These are phyloP conservation scores for Zoysia pacifica DNA, from an alignment of 176 grass and related monocot genomes.

Conservation along the genomic window DNA sequence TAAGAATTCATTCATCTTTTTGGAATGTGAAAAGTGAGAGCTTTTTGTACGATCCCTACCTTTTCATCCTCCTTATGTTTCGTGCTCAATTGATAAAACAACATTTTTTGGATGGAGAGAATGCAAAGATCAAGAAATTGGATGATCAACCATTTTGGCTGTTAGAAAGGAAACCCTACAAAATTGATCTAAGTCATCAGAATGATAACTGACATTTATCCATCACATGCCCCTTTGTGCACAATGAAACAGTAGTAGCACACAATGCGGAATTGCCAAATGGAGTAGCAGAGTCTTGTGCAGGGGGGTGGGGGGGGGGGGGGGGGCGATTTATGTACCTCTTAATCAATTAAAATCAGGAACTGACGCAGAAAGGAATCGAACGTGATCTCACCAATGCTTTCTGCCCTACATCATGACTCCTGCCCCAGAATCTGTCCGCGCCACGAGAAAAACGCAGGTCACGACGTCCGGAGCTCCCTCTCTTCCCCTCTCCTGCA, in stretches of 20 bases:
- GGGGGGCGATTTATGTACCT: too few species aligned
- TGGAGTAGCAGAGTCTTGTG: slow-evolving; percentile 14
- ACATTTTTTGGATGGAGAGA: too few species aligned
- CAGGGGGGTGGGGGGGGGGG: not conserved
- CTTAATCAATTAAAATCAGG: slow-evolving; percentile 40
- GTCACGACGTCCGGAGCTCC: too few species aligned
- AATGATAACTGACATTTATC: not conserved
- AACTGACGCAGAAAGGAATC: slow-evolving; percentile 6
- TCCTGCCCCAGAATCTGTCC: slow-evolving; percentile 36
- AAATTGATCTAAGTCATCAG: not conserved
- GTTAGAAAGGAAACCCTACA: not conserved
- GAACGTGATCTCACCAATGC: slow-evolving; percentile 35
- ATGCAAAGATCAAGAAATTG: not conserved
- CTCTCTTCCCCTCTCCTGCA: slow-evolving; percentile 14
- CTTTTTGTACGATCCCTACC: too few species aligned
- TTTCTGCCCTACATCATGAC: slow-evolving; percentile 53
- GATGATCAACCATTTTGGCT: not conserved
- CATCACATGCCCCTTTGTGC: slow-evolving; percentile 21
- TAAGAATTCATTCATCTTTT: too few species aligned
- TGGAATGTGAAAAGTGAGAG: too few species aligned
- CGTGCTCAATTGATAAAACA: too few species aligned
- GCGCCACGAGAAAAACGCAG: slow-evolving; percentile 2
- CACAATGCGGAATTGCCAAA: not conserved
- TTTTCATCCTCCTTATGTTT: too few species aligned
- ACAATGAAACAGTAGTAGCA: slow-evolving; percentile 15